A percentile compares a stretch with the other conserved stretches of the same genome.
Conservation (phyloP, 2,329 filamentous ascomycete species). For the Aspergillus piperis region DNA sequence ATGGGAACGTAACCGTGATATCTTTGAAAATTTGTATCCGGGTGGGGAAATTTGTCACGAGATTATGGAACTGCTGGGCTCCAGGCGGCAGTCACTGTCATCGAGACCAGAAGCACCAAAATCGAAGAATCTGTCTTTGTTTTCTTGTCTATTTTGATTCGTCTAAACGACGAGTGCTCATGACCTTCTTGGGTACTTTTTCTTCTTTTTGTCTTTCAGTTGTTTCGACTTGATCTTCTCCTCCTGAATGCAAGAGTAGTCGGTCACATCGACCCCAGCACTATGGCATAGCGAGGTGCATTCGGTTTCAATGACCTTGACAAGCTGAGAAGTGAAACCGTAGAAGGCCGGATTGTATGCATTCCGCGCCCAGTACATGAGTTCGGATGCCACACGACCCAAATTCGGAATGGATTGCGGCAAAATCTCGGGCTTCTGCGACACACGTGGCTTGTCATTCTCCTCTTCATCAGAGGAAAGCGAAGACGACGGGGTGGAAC, state of each 20-base stretch:
- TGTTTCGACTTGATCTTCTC: slow-evolving; percentile 25
- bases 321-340: slow-evolving; percentile 40
- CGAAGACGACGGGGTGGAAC: slow-evolving; percentile 25
- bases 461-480: slow-evolving; percentile 29
- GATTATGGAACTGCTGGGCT: slow-evolving; percentile 1
- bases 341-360: slow-evolving; percentile 48
- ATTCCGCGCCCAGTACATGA: slow-evolving; percentile 48
- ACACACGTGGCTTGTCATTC: slow-evolving; percentile 19
- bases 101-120: neutral
- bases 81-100: slow-evolving; percentile 4
- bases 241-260: slow-evolving; percentile 29
- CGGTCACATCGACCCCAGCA: slow-evolving; percentile 38
- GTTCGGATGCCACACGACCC: slow-evolving; percentile 41
- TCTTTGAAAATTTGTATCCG: neutral
- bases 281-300: slow-evolving; percentile 39
- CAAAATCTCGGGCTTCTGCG: slow-evolving; percentile 6
- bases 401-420: slow-evolving; percentile 35
- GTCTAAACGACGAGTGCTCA: slow-evolving; percentile 1
- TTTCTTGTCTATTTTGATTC: no score
- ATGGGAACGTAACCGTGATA: slow-evolving; percentile 9
- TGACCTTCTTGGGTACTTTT: slow-evolving; percentile 21
- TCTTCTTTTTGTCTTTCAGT: slow-evolving; percentile 26
- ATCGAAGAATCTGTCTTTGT: neutral
- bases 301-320: slow-evolving; percentile 42
- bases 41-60: neutral